These are phyloP conservation scores for Brasenia schreberi DNA, from an alignment of 164 flowering plant genomes.

Conservation along the genomic window DNA sequence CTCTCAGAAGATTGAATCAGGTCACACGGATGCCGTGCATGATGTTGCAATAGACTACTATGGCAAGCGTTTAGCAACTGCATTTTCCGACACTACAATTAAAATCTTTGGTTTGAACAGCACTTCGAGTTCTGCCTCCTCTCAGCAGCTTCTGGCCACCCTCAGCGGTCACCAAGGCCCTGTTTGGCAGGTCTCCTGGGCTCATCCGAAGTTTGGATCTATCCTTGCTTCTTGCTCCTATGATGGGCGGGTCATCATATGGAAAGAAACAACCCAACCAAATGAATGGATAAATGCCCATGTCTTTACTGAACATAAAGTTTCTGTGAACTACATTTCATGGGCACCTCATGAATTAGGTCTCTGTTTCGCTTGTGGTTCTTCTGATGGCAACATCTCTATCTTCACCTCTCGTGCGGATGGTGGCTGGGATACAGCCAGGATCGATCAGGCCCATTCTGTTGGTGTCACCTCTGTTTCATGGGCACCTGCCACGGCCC, in stretches of 20 bases:
- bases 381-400: slow-evolving; percentile 38
- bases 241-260: slow-evolving; percentile 30
- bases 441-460: slow-evolving; percentile 37
- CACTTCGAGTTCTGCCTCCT: background rate
- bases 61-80: slow-evolving; percentile 42
- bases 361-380: slow-evolving; percentile 35
- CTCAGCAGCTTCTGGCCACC: slow-evolving; percentile 28
- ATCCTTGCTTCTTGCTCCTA: slow-evolving; percentile 35
- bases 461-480: slow-evolving; percentile 42
- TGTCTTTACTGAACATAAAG: slow-evolving; percentile 27
- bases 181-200: slow-evolving; percentile 44
- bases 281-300: slow-evolving; percentile 32
- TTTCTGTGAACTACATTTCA: slow-evolving; percentile 33
- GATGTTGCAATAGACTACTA: slow-evolving; percentile 44
- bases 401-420: slow-evolving; percentile 25
- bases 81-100: slow-evolving; percentile 31
- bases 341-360: slow-evolving; percentile 47
- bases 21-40: slow-evolving; percentile 22
- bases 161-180: slow-evolving; percentile 36
- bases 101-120: slow-evolving; percentile 30
- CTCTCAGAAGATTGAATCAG: slow-evolving; percentile 29
- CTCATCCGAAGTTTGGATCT: slow-evolving; percentile 41
- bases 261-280: slow-evolving; percentile 25
- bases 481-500: slow-evolving; percentile 35
- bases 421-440: slow-evolving; percentile 32